Conservation (phyloP, 495 filamentous ascomycete species). For the Baudoinia panamericana region DNA sequence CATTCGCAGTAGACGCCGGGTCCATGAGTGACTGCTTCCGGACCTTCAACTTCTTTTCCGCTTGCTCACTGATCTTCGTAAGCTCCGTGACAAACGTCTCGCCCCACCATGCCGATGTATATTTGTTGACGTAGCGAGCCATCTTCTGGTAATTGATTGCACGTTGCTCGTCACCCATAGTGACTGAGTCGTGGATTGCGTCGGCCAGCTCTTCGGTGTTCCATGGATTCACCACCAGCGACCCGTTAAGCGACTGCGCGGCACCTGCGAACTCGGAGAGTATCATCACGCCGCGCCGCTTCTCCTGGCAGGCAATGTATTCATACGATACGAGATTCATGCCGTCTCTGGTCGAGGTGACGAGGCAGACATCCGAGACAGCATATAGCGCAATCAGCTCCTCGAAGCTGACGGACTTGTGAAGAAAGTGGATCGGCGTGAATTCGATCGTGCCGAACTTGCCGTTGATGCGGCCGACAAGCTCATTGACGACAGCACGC, state of each 20-base stretch:
- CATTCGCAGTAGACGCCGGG: too few relatives aligned
- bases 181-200: constrained; percentile 71
- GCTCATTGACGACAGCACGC: constrained; percentile 73
- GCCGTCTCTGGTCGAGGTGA: constrained; percentile 83
- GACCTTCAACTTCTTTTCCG: constrained; percentile 32
- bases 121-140: constrained; percentile 72
- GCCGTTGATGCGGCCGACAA: constrained; percentile 86
- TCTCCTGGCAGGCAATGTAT: constrained; percentile 79
- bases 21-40: constrained; percentile 5
- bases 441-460: constrained; percentile 86
- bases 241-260: constrained; percentile 73
- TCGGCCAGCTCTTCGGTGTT: constrained; percentile 80
- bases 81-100: constrained; percentile 82
- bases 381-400: constrained; percentile 89
- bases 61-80: constrained; percentile 49
- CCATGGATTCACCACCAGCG: constrained; percentile 81
- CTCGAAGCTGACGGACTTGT: constrained; percentile 75
- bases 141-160: constrained; percentile 70
- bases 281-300: constrained; percentile 76
- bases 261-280: constrained; percentile 89
- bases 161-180: constrained; percentile 72
- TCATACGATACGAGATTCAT: constrained; percentile 97
- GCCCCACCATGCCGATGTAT: constrained; percentile 96
- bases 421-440: constrained; percentile 87
- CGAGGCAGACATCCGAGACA: constrained; percentile 76